Conservation (phyloP, 345 rosid species). For the Garcia nutans region DNA sequence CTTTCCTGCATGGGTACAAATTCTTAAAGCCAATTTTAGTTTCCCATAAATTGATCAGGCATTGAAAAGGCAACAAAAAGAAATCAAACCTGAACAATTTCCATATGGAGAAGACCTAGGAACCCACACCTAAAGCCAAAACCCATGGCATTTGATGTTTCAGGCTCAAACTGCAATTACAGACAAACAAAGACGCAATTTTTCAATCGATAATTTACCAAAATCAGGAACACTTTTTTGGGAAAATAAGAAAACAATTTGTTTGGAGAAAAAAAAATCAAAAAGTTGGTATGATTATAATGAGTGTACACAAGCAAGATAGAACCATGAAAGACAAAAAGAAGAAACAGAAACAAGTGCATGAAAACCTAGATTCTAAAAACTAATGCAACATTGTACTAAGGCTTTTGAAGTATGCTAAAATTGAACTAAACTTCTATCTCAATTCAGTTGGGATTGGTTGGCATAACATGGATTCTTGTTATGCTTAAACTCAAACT, state of each 20-base stretch:
- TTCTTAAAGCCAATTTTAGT: conserved; percentile 1
- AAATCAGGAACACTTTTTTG: not conserved
- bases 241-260: too few species aligned
- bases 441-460: not conserved
- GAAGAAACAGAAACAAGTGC: not conserved
- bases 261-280: not conserved
- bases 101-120: conserved; percentile 99
- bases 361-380: not conserved
- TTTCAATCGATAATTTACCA: conserved; percentile 3
- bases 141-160: conserved; percentile 98
- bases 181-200: conserved; percentile 19
- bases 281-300: not conserved
- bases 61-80: conserved; percentile 17
- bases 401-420: not conserved
- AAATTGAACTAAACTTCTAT: not conserved
- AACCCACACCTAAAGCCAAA: conserved; percentile 98
- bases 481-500: not conserved
- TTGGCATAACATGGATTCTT: not conserved
- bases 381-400: too few species aligned
- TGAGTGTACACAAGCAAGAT: not conserved
- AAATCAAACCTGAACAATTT: conserved; percentile 87
- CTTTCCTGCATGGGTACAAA: conserved; percentile 69
- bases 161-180: conserved; percentile 86
- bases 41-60: conserved; percentile 11
- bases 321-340: not conserved